Evolutionary conservation across 352 stramenopile genomes (phyloP), one percentile per base, ranked within the genome.

Genomic region (Globisporangium paroecandrum): DNA sequence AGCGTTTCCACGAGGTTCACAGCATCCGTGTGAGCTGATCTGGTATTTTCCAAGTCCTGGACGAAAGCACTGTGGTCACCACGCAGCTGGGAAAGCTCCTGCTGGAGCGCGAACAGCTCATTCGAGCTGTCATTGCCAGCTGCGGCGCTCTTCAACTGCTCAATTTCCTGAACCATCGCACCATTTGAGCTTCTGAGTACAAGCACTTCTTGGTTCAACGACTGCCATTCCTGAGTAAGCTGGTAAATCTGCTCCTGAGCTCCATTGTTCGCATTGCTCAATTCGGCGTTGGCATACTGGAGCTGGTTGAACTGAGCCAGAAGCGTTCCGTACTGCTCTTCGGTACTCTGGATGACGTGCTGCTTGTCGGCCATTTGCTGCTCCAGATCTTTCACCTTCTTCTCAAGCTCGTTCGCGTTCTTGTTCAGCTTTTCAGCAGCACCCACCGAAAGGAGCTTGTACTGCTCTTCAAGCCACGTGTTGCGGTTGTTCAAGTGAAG

Each of bases 401-500:
- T 69, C 4, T 81, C 72, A 7, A 79, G 62, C 61, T 53, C 65
- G 41, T 51, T 62, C 20, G 62, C 57, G 24, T 63, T 68, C 18
- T 81, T 69, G 22, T 79, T 75, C 36, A 60, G 69, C 12, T 46
- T 49, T 24, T 75, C 70, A 7, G 72, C 68, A 22, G 20, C 47
- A 72, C 58, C 76, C 57, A 38, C 73, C 29, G 71, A 75, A 10
- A 90, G 62, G 62, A 83, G 67, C 34, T 79, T 72, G 63, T 87
- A 82, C 61, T 93, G 81, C 34, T 93, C 85, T 65, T 95, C 87
- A 0, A 95, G 74, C 77, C 77, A 90, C 49, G 79, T 81, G 68
- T 93, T 94, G 27, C 80, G 87, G 62, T 89, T 89, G 69, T 80
- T 93, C 54, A 95, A 64, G 32, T 92, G 81, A 29, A 93, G 68